Conservation (phyloP, 169 alveolate species). For the Cryptosporidium muris region DNA sequence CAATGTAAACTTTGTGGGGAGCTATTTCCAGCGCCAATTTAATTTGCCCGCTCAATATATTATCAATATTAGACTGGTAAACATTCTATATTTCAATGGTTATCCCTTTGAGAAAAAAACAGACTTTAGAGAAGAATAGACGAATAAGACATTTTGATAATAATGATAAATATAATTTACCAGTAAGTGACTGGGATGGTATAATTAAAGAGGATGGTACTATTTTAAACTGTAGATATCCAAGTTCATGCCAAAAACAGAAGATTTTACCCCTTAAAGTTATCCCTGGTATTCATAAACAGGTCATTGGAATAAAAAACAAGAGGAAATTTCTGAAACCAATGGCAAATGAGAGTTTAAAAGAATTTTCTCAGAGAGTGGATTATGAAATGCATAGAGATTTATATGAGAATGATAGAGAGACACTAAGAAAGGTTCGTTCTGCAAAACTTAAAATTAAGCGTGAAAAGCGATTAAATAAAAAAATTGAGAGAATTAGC, state of each 20-base stretch:
- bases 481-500: conserved; percentile 3
- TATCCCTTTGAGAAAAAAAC: no score
- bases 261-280: conserved; percentile 33
- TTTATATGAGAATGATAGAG: conserved; percentile 46
- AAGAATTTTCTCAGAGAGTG: conserved; percentile 49
- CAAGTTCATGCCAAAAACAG: not conserved
- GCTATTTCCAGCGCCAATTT: no score
- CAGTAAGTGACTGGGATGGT: no score
- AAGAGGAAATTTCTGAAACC: conserved; percentile 26
- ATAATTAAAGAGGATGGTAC: no score
- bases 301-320: not conserved
- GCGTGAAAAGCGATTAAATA: conserved; percentile 33
- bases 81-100: no score
- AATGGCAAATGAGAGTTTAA: conserved; percentile 18
- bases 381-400: conserved; percentile 13
- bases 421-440: conserved; percentile 10
- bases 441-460: conserved; percentile 31
- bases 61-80: not conserved
- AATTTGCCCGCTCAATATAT: no score
- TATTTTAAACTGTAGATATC: no score
- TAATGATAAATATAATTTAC: no score
- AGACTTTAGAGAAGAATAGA: no score
- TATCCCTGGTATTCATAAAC: conserved; percentile 11
- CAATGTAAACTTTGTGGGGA: no score
- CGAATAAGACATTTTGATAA: no score